Conservation (phyloP, 768 basidiomycete species). For the Boletus patriciae region DNA sequence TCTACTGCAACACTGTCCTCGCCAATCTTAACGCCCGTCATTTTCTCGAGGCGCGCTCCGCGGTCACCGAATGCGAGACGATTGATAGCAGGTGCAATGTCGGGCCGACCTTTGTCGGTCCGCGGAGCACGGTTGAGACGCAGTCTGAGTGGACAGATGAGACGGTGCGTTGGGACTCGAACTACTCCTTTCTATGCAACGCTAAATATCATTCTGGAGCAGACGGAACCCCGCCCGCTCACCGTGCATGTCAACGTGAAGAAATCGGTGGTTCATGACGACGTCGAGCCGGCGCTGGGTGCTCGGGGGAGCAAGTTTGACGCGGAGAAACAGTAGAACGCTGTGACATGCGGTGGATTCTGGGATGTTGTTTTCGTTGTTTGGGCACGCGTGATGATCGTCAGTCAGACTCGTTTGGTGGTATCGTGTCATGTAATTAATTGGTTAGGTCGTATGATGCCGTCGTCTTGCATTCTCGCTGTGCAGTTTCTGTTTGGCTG, state of each 20-base stretch:
- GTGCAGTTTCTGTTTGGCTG: background rate
- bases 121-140: background rate
- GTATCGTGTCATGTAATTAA: background rate
- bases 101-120: background rate
- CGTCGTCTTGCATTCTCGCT: background rate
- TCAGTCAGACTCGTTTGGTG: background rate
- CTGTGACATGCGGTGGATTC: background rate
- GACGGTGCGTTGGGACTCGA: background rate
- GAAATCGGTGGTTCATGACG: background rate
- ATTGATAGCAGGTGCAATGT: background rate
- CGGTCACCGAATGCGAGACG: background rate
- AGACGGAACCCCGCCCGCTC: background rate
- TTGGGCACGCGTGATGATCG: background rate
- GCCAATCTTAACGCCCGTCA: conserved; percentile 11
- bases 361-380: background rate
- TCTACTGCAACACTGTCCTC: conserved; percentile 14
- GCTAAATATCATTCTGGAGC: background rate
- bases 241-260: background rate
- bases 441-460: background rate
- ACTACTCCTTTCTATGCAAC: background rate
- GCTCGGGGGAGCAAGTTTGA: background rate
- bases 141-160: background rate
- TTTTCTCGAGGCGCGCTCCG: background rate
- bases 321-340: background rate
- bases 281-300: background rate